phyloP scores from a whole-genome alignment of 2,329 filamentous ascomycete species.

The Hypoxylon sp. region DNA sequence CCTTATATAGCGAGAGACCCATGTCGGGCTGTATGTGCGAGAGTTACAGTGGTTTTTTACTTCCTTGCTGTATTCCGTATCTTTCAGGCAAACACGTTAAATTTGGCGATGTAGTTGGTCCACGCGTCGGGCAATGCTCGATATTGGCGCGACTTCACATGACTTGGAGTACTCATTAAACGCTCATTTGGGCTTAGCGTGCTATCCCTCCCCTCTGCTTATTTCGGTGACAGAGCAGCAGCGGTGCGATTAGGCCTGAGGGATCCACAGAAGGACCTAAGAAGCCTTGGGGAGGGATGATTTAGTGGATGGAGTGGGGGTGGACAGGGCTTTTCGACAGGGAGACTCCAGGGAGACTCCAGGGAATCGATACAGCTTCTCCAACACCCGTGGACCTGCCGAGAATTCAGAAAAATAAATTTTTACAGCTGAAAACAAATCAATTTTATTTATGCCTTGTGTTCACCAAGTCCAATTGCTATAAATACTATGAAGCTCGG shows the following conservation, averaged over 20 bases:
- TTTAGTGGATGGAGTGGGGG: slow-evolving; percentile 44
- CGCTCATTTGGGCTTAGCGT: slow-evolving; percentile 44
- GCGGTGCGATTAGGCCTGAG: slow-evolving; percentile 26
- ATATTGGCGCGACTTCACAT: slow-evolving; percentile 52
- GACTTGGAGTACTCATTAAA: slow-evolving; percentile 45
- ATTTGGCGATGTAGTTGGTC: slow-evolving; percentile 50
- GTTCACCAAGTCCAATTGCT: slow-evolving; percentile 4
- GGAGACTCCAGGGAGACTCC: slow-evolving; percentile 43
- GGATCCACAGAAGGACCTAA: slow-evolving; percentile 32
- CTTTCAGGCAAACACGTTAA: slow-evolving; percentile 53
- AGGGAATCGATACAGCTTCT: slow-evolving; percentile 44
- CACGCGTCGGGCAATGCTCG: slow-evolving; percentile 50
- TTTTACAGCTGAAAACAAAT: slow-evolving; percentile 22
- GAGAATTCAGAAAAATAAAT: slow-evolving; percentile 17
- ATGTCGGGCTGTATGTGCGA: slow-evolving; percentile 37
- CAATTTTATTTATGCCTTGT: slow-evolving; percentile 17
- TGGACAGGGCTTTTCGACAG: slow-evolving; percentile 42
- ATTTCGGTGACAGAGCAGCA: slow-evolving; percentile 41
- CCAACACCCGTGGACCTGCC: neutral
- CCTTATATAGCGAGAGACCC: slow-evolving; percentile 45
- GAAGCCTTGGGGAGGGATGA: slow-evolving; percentile 39
- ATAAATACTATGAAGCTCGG: neutral
- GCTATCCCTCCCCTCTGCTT: slow-evolving; percentile 29
- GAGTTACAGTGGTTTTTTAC: slow-evolving; percentile 7
- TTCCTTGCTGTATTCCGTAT: slow-evolving; percentile 29